Percentiles rank a stretch among this genome's conserved stretches.
Conservation (phyloP, 2,329 filamentous ascomycete species). For the Corinectria fuckeliana region DNA sequence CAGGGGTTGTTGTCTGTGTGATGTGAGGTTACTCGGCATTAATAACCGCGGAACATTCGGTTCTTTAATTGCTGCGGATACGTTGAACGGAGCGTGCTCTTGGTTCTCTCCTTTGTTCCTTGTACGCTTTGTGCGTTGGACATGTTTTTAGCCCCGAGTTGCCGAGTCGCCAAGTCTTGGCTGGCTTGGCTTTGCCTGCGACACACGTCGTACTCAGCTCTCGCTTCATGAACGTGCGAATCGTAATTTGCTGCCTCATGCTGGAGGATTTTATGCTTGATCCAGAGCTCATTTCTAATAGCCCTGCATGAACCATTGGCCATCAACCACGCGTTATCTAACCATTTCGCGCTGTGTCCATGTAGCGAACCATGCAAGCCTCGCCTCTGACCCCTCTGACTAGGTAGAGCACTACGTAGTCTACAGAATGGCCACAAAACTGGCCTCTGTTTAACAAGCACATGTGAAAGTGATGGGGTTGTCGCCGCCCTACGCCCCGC, state of each 20-base stretch:
- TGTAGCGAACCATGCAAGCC: neutral
- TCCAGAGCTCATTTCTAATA: slow-evolving; percentile 1
- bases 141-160: neutral
- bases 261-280: neutral
- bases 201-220: neutral
- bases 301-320: slow-evolving; percentile 16
- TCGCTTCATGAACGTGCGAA: neutral
- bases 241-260: neutral
- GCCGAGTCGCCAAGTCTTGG: neutral
- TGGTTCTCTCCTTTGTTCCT: neutral
- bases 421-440: slow-evolving; percentile 3
- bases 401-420: too few relatives aligned
- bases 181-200: neutral
- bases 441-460: neutral
- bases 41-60: neutral
- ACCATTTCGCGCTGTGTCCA: neutral
- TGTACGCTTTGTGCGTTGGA: neutral
- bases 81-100: neutral
- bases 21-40: slow-evolving; percentile 6
- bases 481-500: slow-evolving; percentile 3
- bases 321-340: slow-evolving; percentile 2
- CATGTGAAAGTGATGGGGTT: neutral
- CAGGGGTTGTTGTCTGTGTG: neutral
- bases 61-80: neutral
- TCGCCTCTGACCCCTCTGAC: too few relatives aligned